phyloP scores from a whole-genome alignment of 768 basidiomycete species.

The Royoungia palumana region DNA sequence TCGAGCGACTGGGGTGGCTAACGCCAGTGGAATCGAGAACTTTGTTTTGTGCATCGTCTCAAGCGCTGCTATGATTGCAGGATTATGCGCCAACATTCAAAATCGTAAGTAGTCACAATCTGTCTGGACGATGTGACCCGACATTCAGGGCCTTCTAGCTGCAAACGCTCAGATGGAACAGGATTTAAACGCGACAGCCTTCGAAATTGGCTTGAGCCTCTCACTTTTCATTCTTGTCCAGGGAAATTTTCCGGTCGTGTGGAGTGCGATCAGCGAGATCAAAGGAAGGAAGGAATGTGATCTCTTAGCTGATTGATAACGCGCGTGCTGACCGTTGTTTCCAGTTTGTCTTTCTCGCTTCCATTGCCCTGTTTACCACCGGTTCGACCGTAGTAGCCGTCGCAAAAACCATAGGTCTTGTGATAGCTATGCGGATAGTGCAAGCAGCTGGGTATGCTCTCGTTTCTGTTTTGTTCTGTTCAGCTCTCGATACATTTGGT shows the following conservation, averaged over 20 bases:
- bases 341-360: constrained; percentile 56
- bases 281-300: too few species aligned
- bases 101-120: constrained; percentile 23
- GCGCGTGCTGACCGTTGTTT: too few species aligned
- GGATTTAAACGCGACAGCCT: constrained; percentile 57
- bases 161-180: constrained; percentile 64
- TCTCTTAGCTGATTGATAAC: too few species aligned
- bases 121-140: neutral
- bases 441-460: constrained; percentile 59
- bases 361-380: constrained; percentile 49
- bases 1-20: neutral
- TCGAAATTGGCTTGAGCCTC: constrained; percentile 66
- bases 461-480: neutral
- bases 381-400: constrained; percentile 58
- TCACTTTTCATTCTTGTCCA: constrained; percentile 73
- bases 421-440: constrained; percentile 66
- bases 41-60: constrained; percentile 21
- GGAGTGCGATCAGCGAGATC: constrained; percentile 20
- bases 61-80: constrained; percentile 30
- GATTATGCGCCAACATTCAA: constrained; percentile 27
- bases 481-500: neutral
- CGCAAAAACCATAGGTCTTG: constrained; percentile 49
- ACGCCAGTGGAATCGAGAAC: constrained; percentile 10
- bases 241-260: constrained; percentile 45
- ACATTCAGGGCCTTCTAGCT: constrained; percentile 39